Base-by-base conservation (phyloP, 2,329 filamentous ascomycete species). In the Hansfordia pulvinata region DNA sequence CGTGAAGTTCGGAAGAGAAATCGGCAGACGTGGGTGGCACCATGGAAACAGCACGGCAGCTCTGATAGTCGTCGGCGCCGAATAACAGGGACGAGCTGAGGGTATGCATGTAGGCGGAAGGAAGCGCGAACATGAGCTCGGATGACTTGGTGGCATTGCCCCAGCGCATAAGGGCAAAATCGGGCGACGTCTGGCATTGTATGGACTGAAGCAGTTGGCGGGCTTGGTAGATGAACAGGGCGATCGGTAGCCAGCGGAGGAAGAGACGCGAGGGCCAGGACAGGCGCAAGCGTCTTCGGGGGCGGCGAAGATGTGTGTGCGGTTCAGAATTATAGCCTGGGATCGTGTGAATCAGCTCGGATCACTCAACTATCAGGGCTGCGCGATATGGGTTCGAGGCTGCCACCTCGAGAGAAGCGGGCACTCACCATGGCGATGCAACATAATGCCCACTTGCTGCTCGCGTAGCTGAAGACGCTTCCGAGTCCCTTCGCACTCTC, bases 251-350 rank as follows among this genome's bases (percentile, higher is more conserved):
- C 17, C 77, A 56, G 27, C 86, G 79, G 10, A 93, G 50, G 6
- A 73, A 49, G 4, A 92, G 52, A 22, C 84, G 73, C 27, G 76
- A 58, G 19, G 74, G 67, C 73, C 82, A 88, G 29, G 68, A 67
- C 3, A 96, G 62, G 8, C 69, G 67, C n/a, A 94, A 60, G 28
- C 81, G 74, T 28, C 86, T 70, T 34, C 90, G 68, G 10, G 84
- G 0, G 86, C 88, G 21, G 85, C 88, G 52, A 93, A 96, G 40
- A 96, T 90, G 31, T 86, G 77, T 6, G 90, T 92, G 30, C 90
- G 74, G 48, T 96, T 96, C 14, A 96, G 62, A 31, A 94, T 58
- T 31, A 96, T 70, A 13, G 84, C 84, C 70, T 76, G 33, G 14
- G 27, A 17, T 20, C 22, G 22, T 26, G 10, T 17, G 29, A 12